phyloP scores from a whole-genome alignment of 495 filamentous ascomycete genomes.

The Aspergillus cristatus region DNA sequence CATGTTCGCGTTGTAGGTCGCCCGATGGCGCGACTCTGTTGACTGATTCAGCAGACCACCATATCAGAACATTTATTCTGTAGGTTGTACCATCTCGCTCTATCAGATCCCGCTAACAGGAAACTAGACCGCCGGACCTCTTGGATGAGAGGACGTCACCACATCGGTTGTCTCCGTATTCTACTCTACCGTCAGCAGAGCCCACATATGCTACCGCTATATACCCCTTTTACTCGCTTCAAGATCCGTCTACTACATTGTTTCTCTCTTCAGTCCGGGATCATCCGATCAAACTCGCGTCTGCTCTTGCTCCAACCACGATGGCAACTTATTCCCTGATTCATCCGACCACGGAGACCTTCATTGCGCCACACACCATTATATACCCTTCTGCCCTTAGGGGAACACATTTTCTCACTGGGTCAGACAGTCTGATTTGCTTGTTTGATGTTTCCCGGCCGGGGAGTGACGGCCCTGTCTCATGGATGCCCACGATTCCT shows the following conservation, averaged over 20 bases:
- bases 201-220: slow-evolving; percentile 62
- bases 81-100: slow-evolving; percentile 17
- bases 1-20: slow-evolving; percentile 43
- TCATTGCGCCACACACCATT: slow-evolving; percentile 66
- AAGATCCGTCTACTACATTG: slow-evolving; percentile 55
- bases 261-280: slow-evolving; percentile 58
- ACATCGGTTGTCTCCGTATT: slow-evolving; percentile 50
- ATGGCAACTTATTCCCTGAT: slow-evolving; percentile 62
- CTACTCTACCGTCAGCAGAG: slow-evolving; percentile 50
- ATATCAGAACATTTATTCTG: slow-evolving; percentile 62
- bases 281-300: slow-evolving; percentile 69
- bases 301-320: slow-evolving; percentile 38
- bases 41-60: slow-evolving; percentile 61
- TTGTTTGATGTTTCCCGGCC: slow-evolving; percentile 68
- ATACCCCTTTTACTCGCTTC: slow-evolving; percentile 64
- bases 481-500: slow-evolving; percentile 60
- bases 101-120: slow-evolving; percentile 4
- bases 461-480: slow-evolving; percentile 50
- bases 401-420: slow-evolving; percentile 58
- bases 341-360: slow-evolving; percentile 66
- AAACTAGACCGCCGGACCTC: slow-evolving; percentile 51
- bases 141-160: slow-evolving; percentile 44
- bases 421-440: slow-evolving; percentile 61
- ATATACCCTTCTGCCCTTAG: slow-evolving; percentile 48
- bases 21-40: slow-evolving; percentile 77